Evolutionary conservation across 257 asterid species (phyloP), one percentile per base, ranked within the genome.

Genomic region (Echites panduratus): DNA sequence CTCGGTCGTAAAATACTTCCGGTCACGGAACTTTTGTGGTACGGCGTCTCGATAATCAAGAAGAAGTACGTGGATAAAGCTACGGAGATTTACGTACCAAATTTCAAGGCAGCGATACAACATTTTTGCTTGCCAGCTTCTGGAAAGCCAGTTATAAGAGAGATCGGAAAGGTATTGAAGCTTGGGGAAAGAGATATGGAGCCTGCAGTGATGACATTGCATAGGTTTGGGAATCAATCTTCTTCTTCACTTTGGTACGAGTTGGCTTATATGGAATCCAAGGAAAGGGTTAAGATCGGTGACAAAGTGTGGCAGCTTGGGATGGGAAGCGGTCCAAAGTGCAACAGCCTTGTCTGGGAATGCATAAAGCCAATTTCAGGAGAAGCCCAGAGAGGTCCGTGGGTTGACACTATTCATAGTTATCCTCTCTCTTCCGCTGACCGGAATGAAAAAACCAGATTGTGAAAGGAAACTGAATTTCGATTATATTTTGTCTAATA

Each of bases 191-290:
- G 13, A 29, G 85, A 83, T 10, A 78, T 78, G 73, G 87, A 83
- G 83, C 69, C 87, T 9, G 85, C 83, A 12, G 11, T 78, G 72
- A 78, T 84, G 96, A 89, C 96, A 2, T 56, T 89, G 68, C 94
- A 88, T 24, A 82, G 97, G 57, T 94, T 89, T 24, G 87, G 87
- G 45, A 83, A 83, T 68, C 87, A 80, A 70, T 73, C 83, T 17
- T 91, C 95, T 20, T 85, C 97, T 2, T 87, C 96, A 0, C 47
- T 87, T 77, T 89, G 97, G 97, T 93, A 93, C 70, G 96, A 93
- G 38, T 59, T 81, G 44, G 85, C 80, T 64, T 79, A 94, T 82
- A 77, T 89, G 54, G 97, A 91, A 61, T 95, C 91, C n/a, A 84
- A 88, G 70, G 88, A 83, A 12, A 84, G 86, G 54, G 82, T 93